These are phyloP conservation scores for Zygosaccharomyces sapae DNA, from an alignment of 1,139 yeast species.

Conservation along the genomic window DNA sequence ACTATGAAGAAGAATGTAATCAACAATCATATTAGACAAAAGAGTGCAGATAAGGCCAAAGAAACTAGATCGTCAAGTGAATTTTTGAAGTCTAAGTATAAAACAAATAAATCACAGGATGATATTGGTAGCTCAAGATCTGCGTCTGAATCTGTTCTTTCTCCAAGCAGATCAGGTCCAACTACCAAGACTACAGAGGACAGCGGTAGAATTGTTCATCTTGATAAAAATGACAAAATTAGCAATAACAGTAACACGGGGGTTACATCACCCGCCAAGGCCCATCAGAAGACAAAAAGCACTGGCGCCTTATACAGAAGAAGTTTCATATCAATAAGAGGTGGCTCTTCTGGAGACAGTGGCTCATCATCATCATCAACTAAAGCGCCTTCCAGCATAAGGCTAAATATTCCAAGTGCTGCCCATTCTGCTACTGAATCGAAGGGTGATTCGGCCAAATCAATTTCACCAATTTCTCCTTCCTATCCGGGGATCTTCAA, in stretches of 20 bases:
- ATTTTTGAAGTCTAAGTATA: constrained; percentile 19
- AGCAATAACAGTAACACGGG: background rate
- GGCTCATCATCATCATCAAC: constrained; percentile 9
- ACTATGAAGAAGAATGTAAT: constrained; percentile 42
- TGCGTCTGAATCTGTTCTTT: constrained; percentile 27
- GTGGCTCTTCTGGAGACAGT: constrained; percentile 30
- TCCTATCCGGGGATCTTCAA: constrained; percentile 48
- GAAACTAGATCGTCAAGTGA: constrained; percentile 30
- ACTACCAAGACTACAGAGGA: background rate
- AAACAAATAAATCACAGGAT: constrained; percentile 14
- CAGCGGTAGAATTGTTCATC: background rate
- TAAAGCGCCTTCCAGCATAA: constrained; percentile 20
- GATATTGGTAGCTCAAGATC: constrained; percentile 21
- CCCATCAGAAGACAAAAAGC: constrained; percentile 33
- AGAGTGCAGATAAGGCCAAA: constrained; percentile 20
- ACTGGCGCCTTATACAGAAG: constrained; percentile 35
- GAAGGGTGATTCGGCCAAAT: constrained; percentile 37
- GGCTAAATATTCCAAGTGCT: constrained; percentile 40
- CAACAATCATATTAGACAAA: constrained; percentile 28
- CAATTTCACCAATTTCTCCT: constrained; percentile 42
- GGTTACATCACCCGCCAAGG: constrained; percentile 12
- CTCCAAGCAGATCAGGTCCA: constrained; percentile 12
- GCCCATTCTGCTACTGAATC: constrained; percentile 55
- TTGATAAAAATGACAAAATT: constrained; percentile 3
- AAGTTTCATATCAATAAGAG: constrained; percentile 34